Base-by-base conservation (phyloP, 768 basidiomycete genomes). In the Mrakia frigida region DNA sequence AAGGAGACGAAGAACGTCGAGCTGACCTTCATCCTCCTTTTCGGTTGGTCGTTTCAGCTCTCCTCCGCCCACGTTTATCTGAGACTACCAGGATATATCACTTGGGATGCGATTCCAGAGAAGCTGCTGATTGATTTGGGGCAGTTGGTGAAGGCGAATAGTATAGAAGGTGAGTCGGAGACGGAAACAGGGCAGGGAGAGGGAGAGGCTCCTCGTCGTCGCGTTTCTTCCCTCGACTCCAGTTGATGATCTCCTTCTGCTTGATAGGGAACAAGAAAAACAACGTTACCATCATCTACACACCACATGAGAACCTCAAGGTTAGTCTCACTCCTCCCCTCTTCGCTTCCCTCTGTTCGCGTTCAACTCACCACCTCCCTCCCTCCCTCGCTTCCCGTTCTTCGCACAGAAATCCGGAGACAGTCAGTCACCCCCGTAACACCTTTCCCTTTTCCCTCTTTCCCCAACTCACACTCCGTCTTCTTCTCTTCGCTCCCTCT, bases 11-110 rank as follows among this genome's bases (percentile, higher is more conserved):
- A n/a, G n/a, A n/a, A n/a, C n/a, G 50, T 39, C 60, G n/a, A 37
- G 52, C 70, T 65, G 35, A 41, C 63, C 23, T 23, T 14, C 33
- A 25, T 14, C 61, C 56, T 28, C 23, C 52, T 31, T 50, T 43
- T 16, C 33, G 43, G 21, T 28, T 80, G 18, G 11, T 61, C 43
- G 56, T 13, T 79, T 68, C 81, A 85, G 83, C 89, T 98, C 39
- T 96, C 93, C 0, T 97, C 94, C 4, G 94, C 95, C 0, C 94
- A 98, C 83, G 95, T 98, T 56, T 98, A 98, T 82, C 86, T 98
- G n/a, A 90, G 95, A 46, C 89, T 98, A 86, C 87, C 92, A 0
- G 87, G 88, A 3, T 86, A 84, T n/a, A 91, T 95, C 87, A 80
- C 41, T 16, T 98, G 94, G 93, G 94, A 98, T 9, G 83, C 85